Evolutionary conservation across 106 monocot genomes (phyloP).

Genomic region (Dendrobium chrysotoxum): DNA sequence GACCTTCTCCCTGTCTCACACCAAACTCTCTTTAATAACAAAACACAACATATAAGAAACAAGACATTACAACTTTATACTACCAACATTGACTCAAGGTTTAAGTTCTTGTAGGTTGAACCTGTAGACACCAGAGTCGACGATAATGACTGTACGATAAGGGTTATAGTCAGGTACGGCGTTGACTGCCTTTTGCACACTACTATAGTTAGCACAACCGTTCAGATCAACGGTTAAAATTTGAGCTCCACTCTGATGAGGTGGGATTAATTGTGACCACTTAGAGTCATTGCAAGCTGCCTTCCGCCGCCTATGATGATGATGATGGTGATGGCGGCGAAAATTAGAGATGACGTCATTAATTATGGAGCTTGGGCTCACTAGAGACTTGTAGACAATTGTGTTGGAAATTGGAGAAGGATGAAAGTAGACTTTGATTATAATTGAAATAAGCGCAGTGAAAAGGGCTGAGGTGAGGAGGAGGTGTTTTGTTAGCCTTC

Average conservation of each 20-base stretch:
- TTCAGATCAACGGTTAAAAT: constrained; percentile 52
- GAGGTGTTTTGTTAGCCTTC: background rate
- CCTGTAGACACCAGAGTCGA: constrained; percentile 64
- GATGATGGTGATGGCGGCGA: constrained; percentile 14
- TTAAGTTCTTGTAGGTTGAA: background rate
- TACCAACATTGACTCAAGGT: background rate
- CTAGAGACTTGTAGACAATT: background rate
- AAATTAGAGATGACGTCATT: constrained; percentile 17
- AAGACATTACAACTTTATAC: too few relatives aligned
- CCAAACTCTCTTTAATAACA: background rate
- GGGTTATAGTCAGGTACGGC: constrained; percentile 49
- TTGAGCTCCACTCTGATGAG: constrained; percentile 26
- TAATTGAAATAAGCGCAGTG: constrained; percentile 38
- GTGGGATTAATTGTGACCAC: constrained; percentile 27
- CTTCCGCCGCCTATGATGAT: constrained; percentile 8
- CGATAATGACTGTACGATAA: constrained; percentile 38
- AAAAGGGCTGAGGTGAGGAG: constrained; percentile 32
- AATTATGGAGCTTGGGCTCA: background rate
- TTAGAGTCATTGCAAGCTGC: constrained; percentile 18
- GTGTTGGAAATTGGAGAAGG: constrained; percentile 1
- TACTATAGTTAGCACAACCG: constrained; percentile 64
- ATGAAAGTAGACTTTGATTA: constrained; percentile 14
- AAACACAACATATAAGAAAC: background rate
- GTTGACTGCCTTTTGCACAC: constrained; percentile 63
- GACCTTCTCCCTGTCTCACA: constrained; percentile 60